Conservation (phyloP, 805 yeast species). For the Candida namnaoensis region DNA sequence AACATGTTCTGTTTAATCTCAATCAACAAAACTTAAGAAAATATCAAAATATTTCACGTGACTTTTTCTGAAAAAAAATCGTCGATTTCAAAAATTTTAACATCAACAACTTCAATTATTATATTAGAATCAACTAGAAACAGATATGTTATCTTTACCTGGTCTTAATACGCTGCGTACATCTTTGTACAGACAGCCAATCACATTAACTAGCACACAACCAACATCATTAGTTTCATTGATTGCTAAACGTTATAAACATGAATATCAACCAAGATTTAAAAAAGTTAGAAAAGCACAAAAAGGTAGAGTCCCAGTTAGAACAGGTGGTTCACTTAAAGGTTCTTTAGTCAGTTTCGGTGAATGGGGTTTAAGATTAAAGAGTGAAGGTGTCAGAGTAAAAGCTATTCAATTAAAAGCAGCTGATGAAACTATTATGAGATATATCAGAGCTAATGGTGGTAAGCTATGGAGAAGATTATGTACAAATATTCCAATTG, state of each 20-base stretch:
- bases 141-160: background rate
- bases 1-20: no score
- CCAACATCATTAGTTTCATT: background rate
- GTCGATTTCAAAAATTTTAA: no score
- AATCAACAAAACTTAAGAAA: no score
- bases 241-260: slow-evolving; percentile 18
- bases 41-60: no score
- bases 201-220: no score
- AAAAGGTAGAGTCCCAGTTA: slow-evolving; percentile 90
- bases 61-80: no score
- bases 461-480: slow-evolving; percentile 76
- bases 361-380: slow-evolving; percentile 75
- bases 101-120: no score
- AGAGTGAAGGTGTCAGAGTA: slow-evolving; percentile 80
- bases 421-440: slow-evolving; percentile 80
- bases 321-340: slow-evolving; percentile 88
- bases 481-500: slow-evolving; percentile 80
- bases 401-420: slow-evolving; percentile 84
- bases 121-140: no score
- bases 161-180: background rate
- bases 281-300: slow-evolving; percentile 53
- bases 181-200: background rate
- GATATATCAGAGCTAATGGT: slow-evolving; percentile 72
- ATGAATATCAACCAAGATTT: slow-evolving; percentile 19
- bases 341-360: slow-evolving; percentile 84